phyloP scores from a whole-genome alignment of 331 rosid species.

The Quercus lobata region DNA sequence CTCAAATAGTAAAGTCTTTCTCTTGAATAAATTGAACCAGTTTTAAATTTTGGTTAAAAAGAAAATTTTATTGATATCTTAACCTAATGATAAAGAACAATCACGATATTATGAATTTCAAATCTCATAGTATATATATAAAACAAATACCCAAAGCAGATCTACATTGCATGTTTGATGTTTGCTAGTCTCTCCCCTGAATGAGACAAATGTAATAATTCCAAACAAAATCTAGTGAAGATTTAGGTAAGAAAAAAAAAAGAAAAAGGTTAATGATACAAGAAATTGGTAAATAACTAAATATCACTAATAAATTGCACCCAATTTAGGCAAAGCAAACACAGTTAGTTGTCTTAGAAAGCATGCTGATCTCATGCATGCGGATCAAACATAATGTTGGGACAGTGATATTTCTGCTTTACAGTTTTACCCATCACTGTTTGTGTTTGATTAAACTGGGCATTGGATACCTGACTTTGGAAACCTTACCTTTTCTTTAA shows the following conservation, averaged over 20 bases:
- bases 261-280: background rate
- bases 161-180: background rate
- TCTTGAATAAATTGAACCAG: too few relatives aligned
- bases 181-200: background rate
- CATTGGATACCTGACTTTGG: constrained; percentile 57
- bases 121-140: too few relatives aligned
- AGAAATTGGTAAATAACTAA: background rate
- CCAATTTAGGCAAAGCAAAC: background rate
- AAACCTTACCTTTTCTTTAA: constrained; percentile 34
- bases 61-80: fast-evolving
- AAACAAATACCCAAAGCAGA: background rate
- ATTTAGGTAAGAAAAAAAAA: background rate
- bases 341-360: background rate
- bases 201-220: background rate
- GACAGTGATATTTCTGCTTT: background rate
- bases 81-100: too few relatives aligned
- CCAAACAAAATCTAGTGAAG: background rate
- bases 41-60: too few relatives aligned
- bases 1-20: too few relatives aligned
- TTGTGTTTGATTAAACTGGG: constrained; percentile 20
- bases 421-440: background rate
- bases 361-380: background rate
- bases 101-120: too few relatives aligned
- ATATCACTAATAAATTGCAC: background rate
- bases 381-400: background rate